phyloP scores from a whole-genome alignment of 163 green algal species.

The Scenedesmus sp. region DNA sequence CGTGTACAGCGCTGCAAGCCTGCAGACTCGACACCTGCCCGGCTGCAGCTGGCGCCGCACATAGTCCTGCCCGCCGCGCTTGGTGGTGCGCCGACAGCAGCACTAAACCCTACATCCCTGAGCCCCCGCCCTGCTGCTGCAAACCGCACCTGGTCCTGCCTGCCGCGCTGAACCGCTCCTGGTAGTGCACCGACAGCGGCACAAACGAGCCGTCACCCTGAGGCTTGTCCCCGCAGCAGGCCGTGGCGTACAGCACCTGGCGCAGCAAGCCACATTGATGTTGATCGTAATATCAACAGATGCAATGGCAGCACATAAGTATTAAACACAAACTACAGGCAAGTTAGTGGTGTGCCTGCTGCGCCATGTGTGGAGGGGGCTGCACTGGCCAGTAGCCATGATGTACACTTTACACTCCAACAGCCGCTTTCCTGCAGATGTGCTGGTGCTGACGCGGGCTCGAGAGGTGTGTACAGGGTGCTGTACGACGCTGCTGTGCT shows the following conservation, averaged over 20 bases:
- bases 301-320: background rate
- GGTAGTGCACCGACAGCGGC: constrained; percentile 94
- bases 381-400: background rate
- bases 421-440: background rate
- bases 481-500: too few species aligned
- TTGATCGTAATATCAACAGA: background rate
- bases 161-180: constrained; percentile 94
- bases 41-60: too few species aligned
- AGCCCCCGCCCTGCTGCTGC: too few species aligned
- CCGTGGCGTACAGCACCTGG: constrained; percentile 94
- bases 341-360: too few species aligned
- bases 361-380: too few species aligned
- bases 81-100: too few species aligned
- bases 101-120: too few species aligned
- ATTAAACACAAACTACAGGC: too few species aligned
- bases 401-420: background rate
- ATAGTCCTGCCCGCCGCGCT: background rate
- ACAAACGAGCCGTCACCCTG: constrained; percentile 84
- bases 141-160: constrained; percentile 82
- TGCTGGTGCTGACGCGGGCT: too few species aligned
- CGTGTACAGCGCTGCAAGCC: too few species aligned
- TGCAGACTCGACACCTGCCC: too few species aligned
- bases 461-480: too few species aligned
- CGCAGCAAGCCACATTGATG: background rate
- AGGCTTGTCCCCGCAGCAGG: constrained; percentile 76